Conservation (phyloP, 2,329 filamentous ascomycete genomes). For the Aureobasidium sp. region DNA sequence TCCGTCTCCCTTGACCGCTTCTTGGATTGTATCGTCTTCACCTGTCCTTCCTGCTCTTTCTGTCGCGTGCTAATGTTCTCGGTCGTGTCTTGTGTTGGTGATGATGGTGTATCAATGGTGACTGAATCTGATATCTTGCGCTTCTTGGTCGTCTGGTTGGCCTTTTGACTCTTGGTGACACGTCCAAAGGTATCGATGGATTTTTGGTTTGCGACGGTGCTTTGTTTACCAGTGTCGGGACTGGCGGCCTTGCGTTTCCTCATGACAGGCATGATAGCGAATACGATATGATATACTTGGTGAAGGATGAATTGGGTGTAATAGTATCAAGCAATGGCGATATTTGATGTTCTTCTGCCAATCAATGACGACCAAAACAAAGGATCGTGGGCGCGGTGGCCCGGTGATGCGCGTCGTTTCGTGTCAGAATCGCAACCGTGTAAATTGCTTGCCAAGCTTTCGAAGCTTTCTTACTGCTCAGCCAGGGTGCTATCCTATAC, state of each 20-base stretch:
- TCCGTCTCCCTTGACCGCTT: slow-evolving; percentile 15
- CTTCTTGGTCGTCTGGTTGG: slow-evolving; percentile 4
- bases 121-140: slow-evolving; percentile 3
- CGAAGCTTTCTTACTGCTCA: rapidly evolving
- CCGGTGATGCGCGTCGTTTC: slow-evolving; percentile 14
- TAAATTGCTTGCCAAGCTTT: slow-evolving; percentile 7
- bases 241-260: slow-evolving; percentile 16
- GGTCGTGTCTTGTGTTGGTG: background rate
- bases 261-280: slow-evolving; percentile 12
- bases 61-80: background rate
- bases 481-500: background rate
- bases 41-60: background rate
- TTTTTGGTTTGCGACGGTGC: background rate
- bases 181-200: slow-evolving; percentile 11
- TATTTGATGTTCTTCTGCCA: background rate
- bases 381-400: background rate
- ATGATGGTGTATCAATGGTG: background rate
- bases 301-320: background rate
- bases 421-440: background rate
- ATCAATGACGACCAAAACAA: slow-evolving; percentile 8
- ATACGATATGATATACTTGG: slow-evolving; percentile 6
- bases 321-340: slow-evolving; percentile 7
- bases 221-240: slow-evolving; percentile 10
- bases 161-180: slow-evolving; percentile 7
- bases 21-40: slow-evolving; percentile 3